phyloP scores from a whole-genome alignment of 495 filamentous ascomycete genomes.

The Podospora conica region DNA sequence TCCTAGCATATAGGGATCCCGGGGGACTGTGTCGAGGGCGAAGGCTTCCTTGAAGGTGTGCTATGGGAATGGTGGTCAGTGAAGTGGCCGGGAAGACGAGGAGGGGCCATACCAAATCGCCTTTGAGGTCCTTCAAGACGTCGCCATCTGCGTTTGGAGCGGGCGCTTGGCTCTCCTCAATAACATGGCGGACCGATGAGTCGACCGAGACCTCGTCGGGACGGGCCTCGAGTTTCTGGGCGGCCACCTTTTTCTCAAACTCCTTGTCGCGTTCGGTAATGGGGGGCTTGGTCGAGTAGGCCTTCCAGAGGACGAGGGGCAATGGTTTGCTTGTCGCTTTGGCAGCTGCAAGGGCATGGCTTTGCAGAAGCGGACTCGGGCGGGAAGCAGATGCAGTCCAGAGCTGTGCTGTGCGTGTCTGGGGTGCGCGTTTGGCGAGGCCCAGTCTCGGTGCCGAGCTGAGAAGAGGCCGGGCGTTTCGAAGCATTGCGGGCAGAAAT shows the following conservation, averaged over 20 bases:
- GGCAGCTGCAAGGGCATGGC: not conserved
- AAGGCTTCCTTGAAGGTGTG: conserved; percentile 84
- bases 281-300: conserved; percentile 24
- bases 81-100: not conserved
- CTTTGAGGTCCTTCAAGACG: conserved; percentile 61
- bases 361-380: not conserved
- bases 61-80: conserved; percentile 36
- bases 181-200: conserved; percentile 51
- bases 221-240: conserved; percentile 46
- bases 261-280: conserved; percentile 41
- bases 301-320: not conserved
- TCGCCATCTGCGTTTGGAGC: conserved; percentile 43
- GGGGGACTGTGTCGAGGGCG: conserved; percentile 66
- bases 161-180: conserved; percentile 34
- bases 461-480: conserved; percentile 17
- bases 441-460: conserved; percentile 8
- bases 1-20: conserved; percentile 73
- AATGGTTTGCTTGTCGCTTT: not conserved
- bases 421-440: conserved; percentile 8
- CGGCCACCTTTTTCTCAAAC: conserved; percentile 43
- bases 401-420: not conserved
- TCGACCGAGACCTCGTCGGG: conserved; percentile 53
- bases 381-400: not conserved
- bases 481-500: conserved; percentile 11
- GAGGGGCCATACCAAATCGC: conserved; percentile 62